Evolutionary conservation across 73 alveolate species (phyloP).

Genomic region (Effrenium voratum): DNA sequence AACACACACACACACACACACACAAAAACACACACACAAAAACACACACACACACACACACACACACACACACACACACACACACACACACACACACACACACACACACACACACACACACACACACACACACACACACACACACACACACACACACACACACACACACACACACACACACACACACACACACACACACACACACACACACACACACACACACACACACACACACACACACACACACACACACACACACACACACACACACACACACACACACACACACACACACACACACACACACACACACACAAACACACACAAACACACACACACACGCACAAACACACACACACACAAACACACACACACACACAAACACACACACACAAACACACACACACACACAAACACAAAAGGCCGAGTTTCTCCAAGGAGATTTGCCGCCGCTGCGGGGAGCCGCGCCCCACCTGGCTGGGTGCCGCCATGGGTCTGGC

Average conservation of each 20-base stretch:
- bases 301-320: not conserved
- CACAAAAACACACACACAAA: too few relatives aligned
- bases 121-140: not conserved
- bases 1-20: too few relatives aligned
- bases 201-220: not conserved
- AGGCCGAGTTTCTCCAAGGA: not conserved
- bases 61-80: not conserved
- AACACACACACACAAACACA: not conserved
- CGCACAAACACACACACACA: too few relatives aligned
- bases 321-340: too few relatives aligned
- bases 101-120: not conserved
- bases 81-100: not conserved
- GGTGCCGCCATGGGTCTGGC: constrained; percentile 17
- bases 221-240: not conserved
- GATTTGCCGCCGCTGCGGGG: not conserved
- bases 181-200: not conserved
- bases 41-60: not conserved
- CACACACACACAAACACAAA: not conserved
- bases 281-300: too few relatives aligned
- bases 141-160: not conserved
- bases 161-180: not conserved
- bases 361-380: not conserved
- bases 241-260: not conserved
- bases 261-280: too few relatives aligned
- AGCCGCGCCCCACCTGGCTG: not conserved